Conservation (phyloP, 2,329 filamentous ascomycete species). For the Penicillium sp. region DNA sequence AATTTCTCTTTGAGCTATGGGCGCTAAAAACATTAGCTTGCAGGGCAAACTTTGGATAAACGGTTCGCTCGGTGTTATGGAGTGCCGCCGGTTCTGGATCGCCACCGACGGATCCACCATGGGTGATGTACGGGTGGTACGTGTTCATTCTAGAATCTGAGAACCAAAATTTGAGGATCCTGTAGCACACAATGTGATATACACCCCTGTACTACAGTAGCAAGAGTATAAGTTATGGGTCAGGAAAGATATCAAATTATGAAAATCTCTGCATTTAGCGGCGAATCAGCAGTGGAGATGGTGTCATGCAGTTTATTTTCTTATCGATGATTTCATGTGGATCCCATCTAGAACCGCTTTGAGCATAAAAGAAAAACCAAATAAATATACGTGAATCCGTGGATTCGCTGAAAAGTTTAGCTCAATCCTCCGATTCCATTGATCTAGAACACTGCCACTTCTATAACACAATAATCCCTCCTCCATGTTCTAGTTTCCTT, state of each 20-base stretch:
- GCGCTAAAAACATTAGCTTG: not conserved
- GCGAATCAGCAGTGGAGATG: not conserved
- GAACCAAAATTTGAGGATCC: not conserved
- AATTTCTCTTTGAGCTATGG: not conserved
- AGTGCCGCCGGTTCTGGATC: not conserved
- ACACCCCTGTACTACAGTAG: not conserved
- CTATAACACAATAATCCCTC: not conserved
- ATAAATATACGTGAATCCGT: not conserved
- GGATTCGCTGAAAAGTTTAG: not conserved
- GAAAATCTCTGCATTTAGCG: not conserved
- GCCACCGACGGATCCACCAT: constrained; percentile 16
- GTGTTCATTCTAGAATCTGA: constrained; percentile 5
- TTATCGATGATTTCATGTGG: constrained; percentile 4
- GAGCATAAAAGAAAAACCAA: not conserved
- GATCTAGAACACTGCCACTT: not conserved
- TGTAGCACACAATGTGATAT: not conserved
- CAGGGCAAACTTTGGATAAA: not conserved
- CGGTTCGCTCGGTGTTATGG: not conserved
- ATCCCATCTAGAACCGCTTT: not conserved
- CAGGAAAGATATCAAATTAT: not conserved
- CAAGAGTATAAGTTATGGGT: not conserved
- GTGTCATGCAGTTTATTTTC: not conserved
- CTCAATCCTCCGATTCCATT: not conserved
- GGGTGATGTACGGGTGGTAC: constrained; percentile 12
- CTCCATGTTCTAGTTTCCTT: not conserved